Conservation (phyloP, 345 rosid species). For the Eutrema yunnanense region DNA sequence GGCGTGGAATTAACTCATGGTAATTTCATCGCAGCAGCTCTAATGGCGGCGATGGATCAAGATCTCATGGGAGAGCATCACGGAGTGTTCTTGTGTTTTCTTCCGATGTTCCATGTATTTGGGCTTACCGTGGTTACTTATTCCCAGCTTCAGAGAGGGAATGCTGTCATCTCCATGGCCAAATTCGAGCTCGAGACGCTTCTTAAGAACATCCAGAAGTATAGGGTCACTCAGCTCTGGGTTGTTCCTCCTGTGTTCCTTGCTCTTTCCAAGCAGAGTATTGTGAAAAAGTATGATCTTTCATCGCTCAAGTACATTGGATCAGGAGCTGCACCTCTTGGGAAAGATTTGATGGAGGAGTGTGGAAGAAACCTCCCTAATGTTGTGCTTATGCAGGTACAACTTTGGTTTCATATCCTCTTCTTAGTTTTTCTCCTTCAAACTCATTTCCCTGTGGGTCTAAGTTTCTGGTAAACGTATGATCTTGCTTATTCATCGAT, state of each 20-base stretch:
- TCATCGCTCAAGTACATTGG: constrained; percentile 63
- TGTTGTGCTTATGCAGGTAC: constrained; percentile 56
- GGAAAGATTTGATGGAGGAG: constrained; percentile 82
- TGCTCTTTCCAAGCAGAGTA: constrained; percentile 61
- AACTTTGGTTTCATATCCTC: neutral
- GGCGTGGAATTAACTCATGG: constrained; percentile 85
- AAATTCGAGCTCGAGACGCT: constrained; percentile 57
- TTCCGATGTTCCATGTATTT: constrained; percentile 95
- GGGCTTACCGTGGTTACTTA: constrained; percentile 50
- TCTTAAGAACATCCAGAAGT: constrained; percentile 51
- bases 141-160: constrained; percentile 62
- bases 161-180: constrained; percentile 51
- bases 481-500: neutral
- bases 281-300: constrained; percentile 56
- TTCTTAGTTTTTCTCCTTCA: no score
- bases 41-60: constrained; percentile 46
- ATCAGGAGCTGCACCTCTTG: constrained; percentile 87
- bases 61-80: constrained; percentile 49
- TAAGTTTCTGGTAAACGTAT: neutral
- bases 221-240: constrained; percentile 66
- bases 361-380: constrained; percentile 59
- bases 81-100: constrained; percentile 47
- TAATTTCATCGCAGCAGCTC: constrained; percentile 65
- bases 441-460: no score
- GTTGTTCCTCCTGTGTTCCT: constrained; percentile 79